These are phyloP conservation scores for Cantharellus cinnabarinus DNA, from an alignment of 768 basidiomycete genomes.

Conservation along the genomic window DNA sequence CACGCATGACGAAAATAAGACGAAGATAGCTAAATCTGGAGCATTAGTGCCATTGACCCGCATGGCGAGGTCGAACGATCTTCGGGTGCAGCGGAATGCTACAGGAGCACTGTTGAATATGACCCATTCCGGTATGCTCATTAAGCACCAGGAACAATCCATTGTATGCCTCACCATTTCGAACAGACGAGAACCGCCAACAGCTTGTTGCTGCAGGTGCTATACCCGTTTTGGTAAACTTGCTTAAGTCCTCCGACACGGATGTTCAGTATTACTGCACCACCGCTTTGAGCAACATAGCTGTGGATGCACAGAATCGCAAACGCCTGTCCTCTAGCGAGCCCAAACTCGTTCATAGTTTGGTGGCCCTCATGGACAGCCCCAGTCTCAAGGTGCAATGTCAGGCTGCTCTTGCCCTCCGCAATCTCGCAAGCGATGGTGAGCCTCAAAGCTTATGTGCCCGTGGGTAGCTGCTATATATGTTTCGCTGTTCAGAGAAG, in stretches of 20 bases:
- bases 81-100: conserved; percentile 97
- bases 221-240: conserved; percentile 86
- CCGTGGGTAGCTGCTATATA: neutral
- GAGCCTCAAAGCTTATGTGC: conserved; percentile 1
- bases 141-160: neutral
- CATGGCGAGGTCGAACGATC: conserved; percentile 91
- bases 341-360: conserved; percentile 80
- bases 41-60: conserved; percentile 94
- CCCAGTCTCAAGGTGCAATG: conserved; percentile 96
- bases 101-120: conserved; percentile 96
- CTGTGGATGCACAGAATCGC: conserved; percentile 82
- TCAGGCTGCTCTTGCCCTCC: conserved; percentile 85
- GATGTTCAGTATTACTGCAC: conserved; percentile 99
- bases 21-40: conserved; percentile 97
- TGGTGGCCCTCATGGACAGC: conserved; percentile 93
- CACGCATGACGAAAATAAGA: conserved; percentile 80
- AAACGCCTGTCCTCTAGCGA: conserved; percentile 89
- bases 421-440: conserved; percentile 97
- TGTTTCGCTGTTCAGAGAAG: conserved; percentile 41
- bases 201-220: conserved; percentile 97
- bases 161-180: neutral
- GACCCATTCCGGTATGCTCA: conserved; percentile 83
- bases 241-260: conserved; percentile 92
- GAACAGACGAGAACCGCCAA: conserved; percentile 85
- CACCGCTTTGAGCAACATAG: conserved; percentile 93